Conservation (phyloP, 129 eudicot genomes). For the Mikania micrantha region DNA sequence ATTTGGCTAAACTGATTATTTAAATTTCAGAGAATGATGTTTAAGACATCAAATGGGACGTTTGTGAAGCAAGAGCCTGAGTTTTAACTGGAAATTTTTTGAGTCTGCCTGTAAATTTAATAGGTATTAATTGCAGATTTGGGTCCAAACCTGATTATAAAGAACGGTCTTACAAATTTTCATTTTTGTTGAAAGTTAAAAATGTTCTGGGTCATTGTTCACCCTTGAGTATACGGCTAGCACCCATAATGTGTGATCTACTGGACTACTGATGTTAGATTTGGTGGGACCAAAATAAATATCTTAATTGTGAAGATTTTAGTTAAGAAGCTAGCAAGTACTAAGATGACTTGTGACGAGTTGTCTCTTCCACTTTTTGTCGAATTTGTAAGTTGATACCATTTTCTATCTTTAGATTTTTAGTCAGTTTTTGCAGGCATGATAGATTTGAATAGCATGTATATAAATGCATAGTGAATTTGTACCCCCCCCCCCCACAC, state of each 20-base stretch:
- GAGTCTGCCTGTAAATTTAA: conserved; percentile 25
- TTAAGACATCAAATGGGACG: conserved; percentile 22
- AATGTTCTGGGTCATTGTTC: conserved; percentile 10
- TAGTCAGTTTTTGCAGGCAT: neutral
- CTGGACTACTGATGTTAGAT: conserved; percentile 19
- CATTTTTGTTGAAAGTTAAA: conserved; percentile 22
- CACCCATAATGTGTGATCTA: neutral
- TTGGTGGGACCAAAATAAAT: neutral
- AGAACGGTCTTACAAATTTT: conserved; percentile 11
- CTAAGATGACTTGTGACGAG: neutral
- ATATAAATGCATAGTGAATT: neutral
- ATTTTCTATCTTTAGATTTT: conserved; percentile 1
- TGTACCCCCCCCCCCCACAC: no score
- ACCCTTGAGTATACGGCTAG: conserved; percentile 12
- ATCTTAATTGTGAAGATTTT: conserved; percentile 8
- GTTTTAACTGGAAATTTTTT: conserved; percentile 12
- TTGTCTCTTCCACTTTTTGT: neutral
- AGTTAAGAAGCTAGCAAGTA: conserved; percentile 5
- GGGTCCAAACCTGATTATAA: conserved; percentile 8
- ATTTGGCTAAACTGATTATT: no score
- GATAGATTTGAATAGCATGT: neutral
- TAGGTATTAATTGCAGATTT: conserved; percentile 16
- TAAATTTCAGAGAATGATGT: conserved; percentile 28
- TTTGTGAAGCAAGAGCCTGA: conserved; percentile 34
- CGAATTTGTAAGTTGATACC: neutral